Evolutionary conservation across 306 rosid species (phyloP), one percentile per base, ranked within the genome.

Genomic region (Arachis hypogaea): DNA sequence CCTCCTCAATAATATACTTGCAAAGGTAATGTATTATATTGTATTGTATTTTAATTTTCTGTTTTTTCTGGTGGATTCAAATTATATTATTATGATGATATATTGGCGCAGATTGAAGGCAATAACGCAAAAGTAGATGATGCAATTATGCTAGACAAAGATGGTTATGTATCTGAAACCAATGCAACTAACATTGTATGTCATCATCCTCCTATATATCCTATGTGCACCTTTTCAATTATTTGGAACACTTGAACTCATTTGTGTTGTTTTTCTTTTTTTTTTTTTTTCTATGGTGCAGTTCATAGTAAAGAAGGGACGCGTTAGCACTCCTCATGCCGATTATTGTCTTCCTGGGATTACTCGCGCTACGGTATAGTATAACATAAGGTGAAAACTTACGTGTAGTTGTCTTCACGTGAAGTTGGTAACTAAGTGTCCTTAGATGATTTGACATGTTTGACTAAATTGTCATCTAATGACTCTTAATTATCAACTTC

Each of bases 321-420:
- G 69, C 59, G 91, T 92, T 59, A 69, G 84, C 79, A 89, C 97
- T 10, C 96, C 97, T 50, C 96, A 84, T 80, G 96, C 97, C 66
- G 97, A 92, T 81, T 92, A 87, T 71, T 87, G 97, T 77, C 96
- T 92, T 75, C 96, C 97, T 74, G 97, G 97, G 60, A 85, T 92
- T 40, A 92, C 97, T 56, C 88, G 96, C 58, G 90, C 90, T 68
- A 87, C 93, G 29, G 97, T 92, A 73, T 18, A 18, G 1, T 18
- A 18, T 18, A 18, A 18, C 22, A 18, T 18, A 18, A 18, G 28
- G 28, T 22, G 0, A 22, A 22, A 22, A 22, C 1, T 22, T 0
- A 22, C 1, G 28, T 22, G 28, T 22, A 22, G 1, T 18, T 18
- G 18, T 18, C 0, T 18, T 18, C 18, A 18, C 0, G 18, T 18